Base-by-base conservation (phyloP, 2,329 filamentous ascomycete species). In the Metarhizium sp. region DNA sequence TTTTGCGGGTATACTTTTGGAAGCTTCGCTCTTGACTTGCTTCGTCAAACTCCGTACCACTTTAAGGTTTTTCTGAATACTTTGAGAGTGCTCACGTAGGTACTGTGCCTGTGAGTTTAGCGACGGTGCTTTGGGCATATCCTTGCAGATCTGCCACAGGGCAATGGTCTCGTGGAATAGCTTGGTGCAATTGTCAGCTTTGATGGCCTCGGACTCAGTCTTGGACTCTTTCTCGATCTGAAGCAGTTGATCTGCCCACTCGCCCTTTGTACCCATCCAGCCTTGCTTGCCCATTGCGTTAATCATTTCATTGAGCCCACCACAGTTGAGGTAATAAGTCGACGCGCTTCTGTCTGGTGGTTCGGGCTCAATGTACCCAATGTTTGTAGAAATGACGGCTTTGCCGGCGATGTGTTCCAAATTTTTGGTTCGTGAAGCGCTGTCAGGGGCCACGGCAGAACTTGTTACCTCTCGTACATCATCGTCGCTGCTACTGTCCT, bases 301-400 rank as follows among this genome's bases (percentile, higher is more conserved):
- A 3, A 58, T 51, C 30, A 58, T 30, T 8, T 13, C 2, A 20
- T 54, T 55, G 4, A 52, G 13, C 18, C 51, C 48, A 13, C n/a
- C 11, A 40, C 56, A 56, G 18, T 11, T 14, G 8, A 57, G 6
- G 6, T 30, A 32, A n/a, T 20, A 20, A 2, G 20, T 55, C 11
- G 16, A 7, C 6, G 46, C 16, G 18, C 14, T 3, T 32, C 6
- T 38, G 25, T 36, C 53, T 18, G 43, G 45, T 4, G 36, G 46
- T 51, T 57, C 50, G 16, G 52, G 56, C 40, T 57, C 50, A 13
- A 57, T 53, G 14, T 57, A 55, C 16, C 2, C 25, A 50, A 55
- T 57, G 20, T 55, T 20, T 6, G 34, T 47, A 2, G 52, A 25
- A 30, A 53, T 51, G 8, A 20, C 18, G 14, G 30, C 13, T 16